phyloP scores from a whole-genome alignment of 2,329 filamentous ascomycete species.

The Pseudocercospora eumusae region DNA sequence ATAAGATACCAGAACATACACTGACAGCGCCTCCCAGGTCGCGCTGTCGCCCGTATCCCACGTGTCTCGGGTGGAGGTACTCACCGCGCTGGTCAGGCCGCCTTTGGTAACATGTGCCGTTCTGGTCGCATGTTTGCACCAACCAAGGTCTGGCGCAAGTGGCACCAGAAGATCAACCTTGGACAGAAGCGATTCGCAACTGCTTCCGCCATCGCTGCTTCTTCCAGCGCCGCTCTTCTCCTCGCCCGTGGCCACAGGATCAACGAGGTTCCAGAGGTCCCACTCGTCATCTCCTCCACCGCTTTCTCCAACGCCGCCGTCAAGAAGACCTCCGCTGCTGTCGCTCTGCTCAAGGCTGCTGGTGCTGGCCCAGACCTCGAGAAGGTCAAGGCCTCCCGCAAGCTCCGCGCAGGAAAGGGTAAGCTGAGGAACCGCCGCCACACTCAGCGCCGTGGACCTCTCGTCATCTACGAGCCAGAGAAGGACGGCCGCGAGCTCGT shows the following conservation, averaged over 20 bases:
- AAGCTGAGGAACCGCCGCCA: conserved; percentile 96
- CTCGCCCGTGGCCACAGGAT: conserved; percentile 97
- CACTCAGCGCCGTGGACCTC: conserved; percentile 95
- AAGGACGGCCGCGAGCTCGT: conserved; percentile 93
- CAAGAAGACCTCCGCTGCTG: conserved; percentile 84
- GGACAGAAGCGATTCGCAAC: conserved; percentile 99
- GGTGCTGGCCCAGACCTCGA: conserved; percentile 88
- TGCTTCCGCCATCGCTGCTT: conserved; percentile 94
- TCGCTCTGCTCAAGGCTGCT: conserved; percentile 83
- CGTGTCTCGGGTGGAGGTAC: conserved; percentile 99
- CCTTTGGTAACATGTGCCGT: conserved; percentile 99
- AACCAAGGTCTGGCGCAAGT: conserved; percentile 99
- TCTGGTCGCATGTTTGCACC: conserved; percentile 99
- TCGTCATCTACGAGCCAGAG: conserved; percentile 96
- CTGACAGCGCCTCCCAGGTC: conserved; percentile 60
- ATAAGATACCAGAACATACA: neutral
- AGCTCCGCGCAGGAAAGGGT: conserved; percentile 97
- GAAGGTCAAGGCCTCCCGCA: conserved; percentile 95
- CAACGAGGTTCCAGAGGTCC: conserved; percentile 89
- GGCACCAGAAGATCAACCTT: conserved; percentile 99
- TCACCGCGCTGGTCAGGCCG: conserved; percentile 99
- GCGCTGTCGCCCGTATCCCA: conserved; percentile 99
- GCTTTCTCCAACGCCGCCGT: conserved; percentile 78
- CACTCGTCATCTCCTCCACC: conserved; percentile 90
- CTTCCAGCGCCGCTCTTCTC: conserved; percentile 90